Conservation (phyloP, 1,284 basidiomycete species). For the Fistulina hepatica region DNA sequence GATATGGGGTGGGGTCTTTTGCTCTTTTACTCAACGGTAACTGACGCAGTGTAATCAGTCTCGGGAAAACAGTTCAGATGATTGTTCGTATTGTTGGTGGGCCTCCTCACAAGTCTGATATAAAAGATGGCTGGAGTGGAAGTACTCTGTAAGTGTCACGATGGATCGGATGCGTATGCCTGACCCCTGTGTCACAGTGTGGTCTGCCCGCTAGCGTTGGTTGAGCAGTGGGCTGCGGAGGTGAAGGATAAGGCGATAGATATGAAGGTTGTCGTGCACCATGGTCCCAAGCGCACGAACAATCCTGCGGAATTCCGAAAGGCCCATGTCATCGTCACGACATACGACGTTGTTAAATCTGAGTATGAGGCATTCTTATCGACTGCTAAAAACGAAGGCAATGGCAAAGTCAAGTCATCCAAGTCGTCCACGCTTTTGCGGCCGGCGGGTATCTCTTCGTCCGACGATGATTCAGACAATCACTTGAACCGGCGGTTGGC, state of each 20-base stretch:
- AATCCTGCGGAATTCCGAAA: constrained; percentile 49
- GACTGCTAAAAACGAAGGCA: constrained; percentile 40
- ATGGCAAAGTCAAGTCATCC: constrained; percentile 24
- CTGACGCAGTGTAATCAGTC: constrained; percentile 27
- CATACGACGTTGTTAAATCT: constrained; percentile 71
- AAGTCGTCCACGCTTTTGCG: constrained; percentile 26
- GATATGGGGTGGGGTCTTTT: constrained; percentile 65
- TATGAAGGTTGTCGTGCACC: constrained; percentile 71
- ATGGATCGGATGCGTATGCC: constrained; percentile 4
- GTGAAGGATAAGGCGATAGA: constrained; percentile 66
- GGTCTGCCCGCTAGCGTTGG: constrained; percentile 73
- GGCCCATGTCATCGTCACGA: constrained; percentile 76
- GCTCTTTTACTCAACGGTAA: constrained; percentile 4
- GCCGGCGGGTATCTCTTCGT: constrained; percentile 20
- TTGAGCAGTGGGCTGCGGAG: constrained; percentile 89
- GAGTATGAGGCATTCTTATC: constrained; percentile 49
- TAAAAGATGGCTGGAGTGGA: constrained; percentile 57
- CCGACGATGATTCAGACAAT: constrained; percentile 22
- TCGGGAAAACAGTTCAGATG: constrained; percentile 92
- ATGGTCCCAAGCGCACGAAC: constrained; percentile 62
- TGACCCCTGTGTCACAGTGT: constrained; percentile 38
- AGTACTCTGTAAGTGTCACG: constrained; percentile 55
- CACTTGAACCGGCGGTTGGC: constrained; percentile 30
- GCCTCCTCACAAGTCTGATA: constrained; percentile 55
- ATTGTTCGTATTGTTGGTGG: constrained; percentile 76